Base-by-base conservation (phyloP, 202 grass and related monocot genomes). In the Carex arenaria region DNA sequence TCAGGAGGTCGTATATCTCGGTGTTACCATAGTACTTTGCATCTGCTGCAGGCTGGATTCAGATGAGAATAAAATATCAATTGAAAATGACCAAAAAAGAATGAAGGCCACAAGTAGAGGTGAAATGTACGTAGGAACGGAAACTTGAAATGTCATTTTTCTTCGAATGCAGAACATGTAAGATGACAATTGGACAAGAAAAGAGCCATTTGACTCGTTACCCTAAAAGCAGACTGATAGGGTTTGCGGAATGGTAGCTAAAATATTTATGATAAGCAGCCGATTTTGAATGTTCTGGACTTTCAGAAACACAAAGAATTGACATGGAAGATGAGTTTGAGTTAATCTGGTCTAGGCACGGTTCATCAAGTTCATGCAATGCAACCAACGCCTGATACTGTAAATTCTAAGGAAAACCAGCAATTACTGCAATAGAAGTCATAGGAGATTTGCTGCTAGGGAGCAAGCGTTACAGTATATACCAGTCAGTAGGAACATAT, bases 1-100 rank as follows among this genome's bases (percentile, higher is more conserved):
- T 91, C 17, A 98, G 85, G 82, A 95, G 80, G 60, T 90, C 89
- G 60, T 91, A 93, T 10, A 98, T 86, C 84, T 98, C 95, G 13
- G 88, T 86, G 65, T 98, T 91, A 1, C 92, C 80, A 59, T 98
- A 98, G 78, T 91, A 85, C 79, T 93, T 95, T 0, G 92, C 95
- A 82, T 98, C 95, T 28, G 89, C 89, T 2, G 87, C 89, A 57
- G 95, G 86, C 95, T 98, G 92, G 34, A 90, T 78, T 87, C 17
- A 61, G 12, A 28, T 38, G 83, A 53, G 83, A 0, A 7, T 52
- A 71, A n/a, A 75, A 34, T 76, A 76, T 84, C 87, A 65, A 52
- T 31, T 8, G 59, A 9, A 61, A 18, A 80, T 54, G 18, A 20
- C 80, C 36, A 90, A 32, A 79, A 32, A 10, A 75, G 36, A 45